Base-by-base conservation (phyloP, 129 eudicot species). In the Cynara cardunculus region DNA sequence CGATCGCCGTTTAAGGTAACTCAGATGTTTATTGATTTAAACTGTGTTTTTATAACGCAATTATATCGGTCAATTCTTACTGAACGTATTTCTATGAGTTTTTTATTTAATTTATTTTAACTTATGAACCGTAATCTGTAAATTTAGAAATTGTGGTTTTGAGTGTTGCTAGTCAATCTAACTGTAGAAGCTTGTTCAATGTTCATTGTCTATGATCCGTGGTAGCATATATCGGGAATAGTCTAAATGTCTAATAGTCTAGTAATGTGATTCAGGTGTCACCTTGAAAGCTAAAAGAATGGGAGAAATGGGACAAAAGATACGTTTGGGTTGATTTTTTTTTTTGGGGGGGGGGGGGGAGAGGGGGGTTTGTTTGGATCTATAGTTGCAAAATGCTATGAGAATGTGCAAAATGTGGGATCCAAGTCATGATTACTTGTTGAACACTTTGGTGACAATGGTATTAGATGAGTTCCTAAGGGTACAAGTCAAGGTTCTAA, bases 1-100 rank as follows among this genome's bases (percentile, higher is more conserved):
- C 80, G 59, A 73, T 73, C 25, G 25, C 79, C 49, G 28, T 69
- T 28, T 69, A 78, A 46, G 76, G 66, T 35, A 49, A 62, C 9
- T 73, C 74, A 62, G 72, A 74, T 78, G 69, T 69, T 61, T 69
- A 49, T 69, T 25, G 69, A 12, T 69, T 61, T 61, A n/a, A 32
- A 12, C 1, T 61, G 34, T n/a, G 24, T 70, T 71, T 79, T 31
- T 71, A 35, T 65, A 10, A 8, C 22, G 21, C 7, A 18, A 30
- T 24, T 25, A 3, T 22, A 62, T 19, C 26, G 10, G 68, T 62
- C 22, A 16, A 53, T 53, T 53, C 13, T 62, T 62, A 8, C 27
- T 62, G 28, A 62, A 22, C 69, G 11, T 22, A 19, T 24, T 21
- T 19, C 12, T 7, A 24, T 62, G 28, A 62, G 69, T 22, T 62